These are phyloP conservation scores for Pichiaceae sp. DNA, from an alignment of 1,139 yeast species.

Conservation along the genomic window DNA sequence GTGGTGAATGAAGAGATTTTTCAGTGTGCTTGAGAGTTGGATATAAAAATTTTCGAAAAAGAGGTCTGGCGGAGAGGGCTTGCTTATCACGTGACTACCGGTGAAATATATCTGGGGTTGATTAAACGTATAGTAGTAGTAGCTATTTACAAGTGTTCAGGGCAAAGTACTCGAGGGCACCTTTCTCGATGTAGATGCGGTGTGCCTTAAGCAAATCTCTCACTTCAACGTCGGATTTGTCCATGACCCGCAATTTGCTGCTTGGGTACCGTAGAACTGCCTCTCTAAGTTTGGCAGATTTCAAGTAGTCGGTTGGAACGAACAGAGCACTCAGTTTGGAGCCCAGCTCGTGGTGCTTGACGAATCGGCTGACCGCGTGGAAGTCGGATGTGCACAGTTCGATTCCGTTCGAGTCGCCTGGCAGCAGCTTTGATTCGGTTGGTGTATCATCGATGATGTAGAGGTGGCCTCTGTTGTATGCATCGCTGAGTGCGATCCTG, in stretches of 20 bases:
- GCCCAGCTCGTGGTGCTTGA: conserved; percentile 45
- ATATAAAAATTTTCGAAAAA: not conserved
- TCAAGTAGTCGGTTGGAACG: conserved; percentile 46
- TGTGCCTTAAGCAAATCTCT: conserved; percentile 79
- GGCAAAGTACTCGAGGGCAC: conserved; percentile 54
- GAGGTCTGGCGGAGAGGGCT: no score
- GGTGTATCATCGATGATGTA: conserved; percentile 47
- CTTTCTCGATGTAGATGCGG: conserved; percentile 64
- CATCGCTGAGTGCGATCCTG: conserved; percentile 73
- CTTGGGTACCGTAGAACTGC: conserved; percentile 38
- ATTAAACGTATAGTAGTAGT: not conserved
- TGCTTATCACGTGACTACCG: not conserved
- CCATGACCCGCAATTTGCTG: conserved; percentile 52
- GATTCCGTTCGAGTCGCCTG: conserved; percentile 19
- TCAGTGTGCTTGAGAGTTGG: not conserved
- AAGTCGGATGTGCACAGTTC: conserved; percentile 20
- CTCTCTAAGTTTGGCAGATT: conserved; percentile 38
- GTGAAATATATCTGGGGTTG: not conserved
- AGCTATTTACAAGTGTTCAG: conserved; percentile 3
- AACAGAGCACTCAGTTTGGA: conserved; percentile 53
- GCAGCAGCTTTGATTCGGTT: conserved; percentile 10
- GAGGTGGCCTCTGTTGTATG: conserved; percentile 67
- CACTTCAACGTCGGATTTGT: conserved; percentile 75
- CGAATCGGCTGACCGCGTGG: conserved; percentile 48
- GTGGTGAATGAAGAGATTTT: not conserved